These are phyloP conservation scores for Dothideomycetes sp. DNA, from an alignment of 2,329 filamentous ascomycete genomes.

Conservation along the genomic window DNA sequence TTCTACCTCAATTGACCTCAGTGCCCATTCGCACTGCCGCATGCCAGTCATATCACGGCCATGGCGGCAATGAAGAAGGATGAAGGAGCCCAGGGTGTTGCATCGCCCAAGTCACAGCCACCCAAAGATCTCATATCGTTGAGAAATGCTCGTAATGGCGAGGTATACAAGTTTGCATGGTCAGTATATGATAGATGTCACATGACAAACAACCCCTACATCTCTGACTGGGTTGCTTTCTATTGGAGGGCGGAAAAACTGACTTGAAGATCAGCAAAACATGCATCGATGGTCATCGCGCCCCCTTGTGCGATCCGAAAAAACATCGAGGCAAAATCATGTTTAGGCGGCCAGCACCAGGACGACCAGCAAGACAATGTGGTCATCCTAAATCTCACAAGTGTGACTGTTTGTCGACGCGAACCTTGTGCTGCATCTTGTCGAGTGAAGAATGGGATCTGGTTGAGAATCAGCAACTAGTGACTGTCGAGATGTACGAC, in stretches of 20 bases:
- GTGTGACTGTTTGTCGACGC: constrained; percentile 9
- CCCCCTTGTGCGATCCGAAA: constrained; percentile 9
- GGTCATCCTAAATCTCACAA: constrained; percentile 7
- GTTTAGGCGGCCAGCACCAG: constrained; percentile 8
- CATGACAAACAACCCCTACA: no score
- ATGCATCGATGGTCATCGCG: constrained; percentile 10
- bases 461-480: constrained; percentile 3
- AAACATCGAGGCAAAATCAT: constrained; percentile 10
- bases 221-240: not conserved
- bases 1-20: no score
- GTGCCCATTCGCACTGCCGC: no score
- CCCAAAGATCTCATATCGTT: constrained; percentile 9
- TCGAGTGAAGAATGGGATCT: constrained; percentile 7
- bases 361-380: constrained; percentile 9
- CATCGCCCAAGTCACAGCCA: not conserved
- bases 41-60: not conserved
- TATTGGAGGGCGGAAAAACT: not conserved
- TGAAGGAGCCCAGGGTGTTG: no score
- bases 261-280: constrained; percentile 2
- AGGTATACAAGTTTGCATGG: constrained; percentile 9
- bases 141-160: constrained; percentile 7
- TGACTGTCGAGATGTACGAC: constrained; percentile 9
- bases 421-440: constrained; percentile 8
- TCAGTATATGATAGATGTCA: no score
- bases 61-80: not conserved